Evolutionary conservation across 495 filamentous ascomycete species (phyloP), one percentile per base, ranked within the genome.

Genomic region (Podospora sp.): DNA sequence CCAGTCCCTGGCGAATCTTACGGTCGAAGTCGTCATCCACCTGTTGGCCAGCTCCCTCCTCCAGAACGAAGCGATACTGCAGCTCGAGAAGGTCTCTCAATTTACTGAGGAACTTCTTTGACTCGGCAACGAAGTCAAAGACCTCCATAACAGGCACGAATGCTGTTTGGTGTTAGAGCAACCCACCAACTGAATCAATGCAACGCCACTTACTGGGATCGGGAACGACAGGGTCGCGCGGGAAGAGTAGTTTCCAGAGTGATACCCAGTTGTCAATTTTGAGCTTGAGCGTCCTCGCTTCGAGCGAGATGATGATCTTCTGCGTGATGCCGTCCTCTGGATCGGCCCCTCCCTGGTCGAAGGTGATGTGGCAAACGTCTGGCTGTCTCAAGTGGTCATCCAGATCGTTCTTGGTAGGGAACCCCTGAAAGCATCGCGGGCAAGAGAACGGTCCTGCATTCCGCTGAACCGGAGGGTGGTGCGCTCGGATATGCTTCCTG

Each of bases 101-200:
- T 29, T 40, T 66, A 40, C 5, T 16, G 18, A 74, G 35, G 49
- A 74, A 68, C 65, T 71, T 72, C 51, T 72, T 72, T 7, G 73
- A 76, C 51, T 74, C 72, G 21, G 69, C 36, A 29, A 74, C 68
- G 24, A 76, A 74, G 57, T 76, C 73, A 66, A 71, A 72, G n/a
- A 74, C 63, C 27, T 76, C 73, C 73, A 76, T 76, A 12, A 76
- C 73, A 26, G 73, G 73, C 27, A 76, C 68, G 36, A 76, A 76
- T 6, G 57, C 71, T 75, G 57, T 9, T 65, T 33, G 68, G 56
- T 7, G 4, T 20, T 16, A 7, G 21, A 53, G n/a, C 0, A 33
- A 11, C 11, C 18, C 0, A 33, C 29, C 29, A 8, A 61, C 52
- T 22, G 21, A 16, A 26, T 14, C 1, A 5, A 33, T 3, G 7